A percentile compares a stretch with the other conserved stretches of the same genome.
phyloP scores from a whole-genome alignment of 768 basidiomycete genomes.

The Hypsizygus marmoreus region DNA sequence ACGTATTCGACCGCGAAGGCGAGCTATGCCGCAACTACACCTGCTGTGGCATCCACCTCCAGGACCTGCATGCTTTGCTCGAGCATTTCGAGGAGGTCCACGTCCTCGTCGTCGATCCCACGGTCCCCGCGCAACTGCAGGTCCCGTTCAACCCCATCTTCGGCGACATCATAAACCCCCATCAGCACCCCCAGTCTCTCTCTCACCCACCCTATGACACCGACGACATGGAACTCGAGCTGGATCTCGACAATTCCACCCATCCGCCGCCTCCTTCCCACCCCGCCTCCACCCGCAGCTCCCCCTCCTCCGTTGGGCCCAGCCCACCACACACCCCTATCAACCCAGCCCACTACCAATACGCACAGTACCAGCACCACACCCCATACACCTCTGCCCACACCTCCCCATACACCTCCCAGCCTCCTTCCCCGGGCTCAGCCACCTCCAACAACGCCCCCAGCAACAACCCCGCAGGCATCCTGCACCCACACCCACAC shows the following conservation, averaged over 20 bases:
- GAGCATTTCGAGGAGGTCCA: conserved; percentile 94
- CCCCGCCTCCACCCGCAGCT: conserved; percentile 30
- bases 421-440: conserved; percentile 51
- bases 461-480: conserved; percentile 33
- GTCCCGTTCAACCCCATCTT: conserved; percentile 47
- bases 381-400: conserved; percentile 22
- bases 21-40: conserved; percentile 87
- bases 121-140: conserved; percentile 39
- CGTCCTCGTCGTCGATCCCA: conserved; percentile 67
- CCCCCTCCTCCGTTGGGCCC: conserved; percentile 44
- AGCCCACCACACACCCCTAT: conserved; percentile 53
- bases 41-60: conserved; percentile 78
- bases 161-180: conserved; percentile 25
- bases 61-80: conserved; percentile 79
- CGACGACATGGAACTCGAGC: conserved; percentile 82
- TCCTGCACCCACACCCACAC: conserved; percentile 6
- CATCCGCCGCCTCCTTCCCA: conserved; percentile 28
- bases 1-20: conserved; percentile 66
- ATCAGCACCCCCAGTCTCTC: conserved; percentile 23
- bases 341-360: conserved; percentile 28
- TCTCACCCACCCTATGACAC: conserved; percentile 54
- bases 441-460: conserved; percentile 32
- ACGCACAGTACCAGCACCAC: conserved; percentile 30
- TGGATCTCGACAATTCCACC: conserved; percentile 50
- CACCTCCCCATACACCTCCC: conserved; percentile 39